Conservation (phyloP, 2,329 filamentous ascomycete genomes). For the Chaetomiaceae sp. region DNA sequence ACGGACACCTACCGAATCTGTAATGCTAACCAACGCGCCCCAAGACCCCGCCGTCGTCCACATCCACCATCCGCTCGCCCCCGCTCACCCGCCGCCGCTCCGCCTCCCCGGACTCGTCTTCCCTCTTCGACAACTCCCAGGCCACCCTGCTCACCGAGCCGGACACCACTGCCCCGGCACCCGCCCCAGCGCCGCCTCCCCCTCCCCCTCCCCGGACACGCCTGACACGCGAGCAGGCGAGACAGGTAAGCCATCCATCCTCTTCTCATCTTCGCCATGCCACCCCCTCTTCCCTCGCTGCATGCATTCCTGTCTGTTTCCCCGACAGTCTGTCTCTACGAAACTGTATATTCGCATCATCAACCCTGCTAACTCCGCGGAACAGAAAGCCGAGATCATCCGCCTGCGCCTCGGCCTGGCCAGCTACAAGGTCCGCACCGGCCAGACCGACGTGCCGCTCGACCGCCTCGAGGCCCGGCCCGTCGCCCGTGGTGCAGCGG, state of each 20-base stretch:
- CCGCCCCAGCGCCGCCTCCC: neutral
- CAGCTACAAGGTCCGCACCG: constrained; percentile 68
- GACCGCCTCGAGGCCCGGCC: constrained; percentile 47
- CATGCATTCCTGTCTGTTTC: no score
- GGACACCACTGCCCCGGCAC: constrained; percentile 27
- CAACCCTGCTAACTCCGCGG: neutral
- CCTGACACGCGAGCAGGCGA: constrained; percentile 47
- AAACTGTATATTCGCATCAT: no score
- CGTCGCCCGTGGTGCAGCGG: no score
- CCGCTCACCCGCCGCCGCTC: constrained; percentile 13
- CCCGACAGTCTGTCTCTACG: no score
- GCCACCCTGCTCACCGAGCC: constrained; percentile 46
- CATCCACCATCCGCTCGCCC: neutral
- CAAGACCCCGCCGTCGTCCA: constrained; percentile 25
- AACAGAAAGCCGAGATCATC: constrained; percentile 58
- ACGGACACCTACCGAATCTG: neutral
- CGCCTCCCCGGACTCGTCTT: constrained; percentile 38
- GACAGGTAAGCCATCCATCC: constrained; percentile 37
- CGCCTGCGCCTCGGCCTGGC: constrained; percentile 64
- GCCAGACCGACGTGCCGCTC: constrained; percentile 62
- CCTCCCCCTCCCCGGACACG: neutral
- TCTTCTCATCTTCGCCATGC: neutral
- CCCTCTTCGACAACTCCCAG: constrained; percentile 47
- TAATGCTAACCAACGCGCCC: neutral
- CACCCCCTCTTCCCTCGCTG: neutral